Percentiles rank a stretch among this genome's conserved stretches.
These are phyloP conservation scores for Lumnitzera racemosa DNA, from an alignment of 345 rosid species.

Conservation along the genomic window DNA sequence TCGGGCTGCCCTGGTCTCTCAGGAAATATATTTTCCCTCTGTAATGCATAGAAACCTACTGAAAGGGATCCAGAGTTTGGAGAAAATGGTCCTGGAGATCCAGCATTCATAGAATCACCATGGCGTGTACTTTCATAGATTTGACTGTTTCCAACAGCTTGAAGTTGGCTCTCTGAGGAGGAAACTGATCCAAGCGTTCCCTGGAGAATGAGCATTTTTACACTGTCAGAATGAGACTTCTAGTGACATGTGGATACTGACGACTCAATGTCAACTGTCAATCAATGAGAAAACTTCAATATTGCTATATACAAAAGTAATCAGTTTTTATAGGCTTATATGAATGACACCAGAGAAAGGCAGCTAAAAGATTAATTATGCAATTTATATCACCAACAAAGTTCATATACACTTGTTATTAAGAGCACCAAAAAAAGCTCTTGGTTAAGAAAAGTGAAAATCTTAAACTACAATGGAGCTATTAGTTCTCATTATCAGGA, in stretches of 20 bases:
- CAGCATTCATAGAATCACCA: constrained; percentile 44
- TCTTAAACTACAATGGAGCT: too few species aligned
- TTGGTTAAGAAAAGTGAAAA: too few species aligned
- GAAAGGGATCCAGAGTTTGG: constrained; percentile 58
- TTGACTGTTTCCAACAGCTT: constrained; percentile 42
- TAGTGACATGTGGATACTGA: background rate
- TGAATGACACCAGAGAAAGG: too few species aligned
- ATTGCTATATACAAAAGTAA: too few species aligned
- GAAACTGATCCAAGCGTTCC: constrained; percentile 83
- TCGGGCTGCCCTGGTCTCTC: constrained; percentile 97
- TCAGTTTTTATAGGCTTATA: too few species aligned
- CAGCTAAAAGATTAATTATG: too few species aligned
- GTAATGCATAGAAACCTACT: constrained; percentile 67
- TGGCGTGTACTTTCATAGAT: constrained; percentile 54
- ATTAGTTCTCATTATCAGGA: too few species aligned
- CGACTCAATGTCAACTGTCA: background rate
- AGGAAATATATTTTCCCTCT: constrained; percentile 80
- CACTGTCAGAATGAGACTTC: constrained; percentile 4
- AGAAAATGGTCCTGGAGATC: constrained; percentile 58
- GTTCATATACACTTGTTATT: too few species aligned
- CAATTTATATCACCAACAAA: too few species aligned
- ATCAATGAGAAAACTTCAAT: background rate
- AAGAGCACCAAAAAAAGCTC: too few species aligned
- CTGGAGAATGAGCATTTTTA: constrained; percentile 32
- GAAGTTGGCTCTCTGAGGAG: constrained; percentile 69